Evolutionary conservation across 75 land plant genomes (phyloP), one percentile per base, ranked within the genome.

Genomic region (Pinus tabuliformis): DNA sequence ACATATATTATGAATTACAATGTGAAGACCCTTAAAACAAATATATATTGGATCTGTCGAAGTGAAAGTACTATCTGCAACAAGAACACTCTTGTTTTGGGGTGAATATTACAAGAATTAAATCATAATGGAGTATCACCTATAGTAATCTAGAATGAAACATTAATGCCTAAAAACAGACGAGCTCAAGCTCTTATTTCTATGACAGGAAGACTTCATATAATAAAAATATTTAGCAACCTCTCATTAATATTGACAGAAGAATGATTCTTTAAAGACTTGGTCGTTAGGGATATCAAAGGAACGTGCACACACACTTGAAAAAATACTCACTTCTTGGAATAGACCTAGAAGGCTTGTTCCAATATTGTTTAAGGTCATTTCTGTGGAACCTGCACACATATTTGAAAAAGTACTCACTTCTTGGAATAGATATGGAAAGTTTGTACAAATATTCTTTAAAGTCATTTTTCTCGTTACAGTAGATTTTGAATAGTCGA

Each of bases 261-360:
- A 68, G 49, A 20, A 20, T 39, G 71, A 17, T 68, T 11, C 39
- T 68, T 68, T 52, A 68, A 68, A 39, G 71, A 37, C 77, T 78
- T 79, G 17, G 83, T 74, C 57, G 70, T 85, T 90, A 59, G 80
- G 70, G 1, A 88, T 84, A 12, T 86, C 63, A 45, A 86, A 84
- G 33, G 83, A 83, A 5, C 84, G 85, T 73, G 74, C 78, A 77
- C 88, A 92, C 0, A 92, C 88, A 58, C 83, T 77, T 5, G 95
- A 77, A 75, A 96, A 96, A 24, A 89, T 90, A 5, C 89, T 81
- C 80, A 96, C 80, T 37, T 93, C 92, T 79, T 96, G 91, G 75
- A 96, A 96, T 45, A 91, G 90, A 64, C 86, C 84, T 1, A 94
- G 97, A 30, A 96, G 81, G 4, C 97, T 93, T 57, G 92, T 94